Conservation (phyloP, 805 yeast genomes). For the Starmerella tilneyi region DNA sequence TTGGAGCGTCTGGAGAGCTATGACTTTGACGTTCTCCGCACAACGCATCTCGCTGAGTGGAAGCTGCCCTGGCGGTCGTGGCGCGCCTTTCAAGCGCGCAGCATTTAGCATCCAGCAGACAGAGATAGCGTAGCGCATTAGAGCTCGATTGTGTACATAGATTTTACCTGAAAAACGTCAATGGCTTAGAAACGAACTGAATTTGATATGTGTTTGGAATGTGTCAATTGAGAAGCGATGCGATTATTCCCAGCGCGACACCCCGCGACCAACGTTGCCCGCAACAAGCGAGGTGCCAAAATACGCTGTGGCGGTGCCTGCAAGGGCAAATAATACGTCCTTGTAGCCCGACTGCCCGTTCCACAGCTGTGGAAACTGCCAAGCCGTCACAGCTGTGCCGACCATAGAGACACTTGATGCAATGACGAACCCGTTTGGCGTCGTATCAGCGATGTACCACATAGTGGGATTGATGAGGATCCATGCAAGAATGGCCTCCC, state of each 20-base stretch:
- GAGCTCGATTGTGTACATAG: background rate
- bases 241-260: background rate
- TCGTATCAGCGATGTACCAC: slow-evolving; percentile 34
- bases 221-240: no score
- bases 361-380: slow-evolving; percentile 11
- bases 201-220: background rate
- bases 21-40: slow-evolving; percentile 51
- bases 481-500: slow-evolving; percentile 32
- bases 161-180: no score
- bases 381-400: slow-evolving; percentile 29
- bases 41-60: slow-evolving; percentile 47
- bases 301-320: slow-evolving; percentile 20
- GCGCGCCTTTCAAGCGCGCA: slow-evolving; percentile 37
- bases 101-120: slow-evolving; percentile 30
- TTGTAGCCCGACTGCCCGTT: background rate
- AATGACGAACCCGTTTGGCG: slow-evolving; percentile 32
- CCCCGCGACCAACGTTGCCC: slow-evolving; percentile 33
- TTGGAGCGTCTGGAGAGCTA: slow-evolving; percentile 48
- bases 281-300: slow-evolving; percentile 34
- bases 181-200: no score
- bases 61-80: slow-evolving; percentile 53
- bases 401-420: slow-evolving; percentile 29
- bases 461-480: slow-evolving; percentile 33
- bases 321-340: slow-evolving; percentile 5
- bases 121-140: no score